Percentiles rank a stretch among this genome's conserved stretches.
Evolutionary conservation across 441 rosid species (phyloP).

Genomic region (Mallotus japonicus): DNA sequence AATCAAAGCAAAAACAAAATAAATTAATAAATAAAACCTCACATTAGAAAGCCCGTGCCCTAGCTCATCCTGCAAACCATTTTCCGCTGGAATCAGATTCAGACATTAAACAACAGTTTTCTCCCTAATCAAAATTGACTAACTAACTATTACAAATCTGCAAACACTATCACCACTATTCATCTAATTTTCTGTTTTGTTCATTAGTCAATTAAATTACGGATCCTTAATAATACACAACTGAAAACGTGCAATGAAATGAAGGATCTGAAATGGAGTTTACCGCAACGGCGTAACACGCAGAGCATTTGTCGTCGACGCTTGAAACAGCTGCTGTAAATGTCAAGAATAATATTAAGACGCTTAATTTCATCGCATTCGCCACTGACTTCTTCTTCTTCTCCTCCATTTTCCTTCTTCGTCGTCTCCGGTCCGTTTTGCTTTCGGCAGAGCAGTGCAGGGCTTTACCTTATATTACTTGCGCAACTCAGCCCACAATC

Average conservation of each 20-base stretch:
- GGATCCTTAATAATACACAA: not conserved
- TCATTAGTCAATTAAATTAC: not conserved
- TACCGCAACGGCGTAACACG: conserved; percentile 92
- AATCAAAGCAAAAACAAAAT: too few relatives aligned
- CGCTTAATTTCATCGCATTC: conserved; percentile 28
- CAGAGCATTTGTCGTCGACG: conserved; percentile 78
- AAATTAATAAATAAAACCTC: conserved; percentile 19
- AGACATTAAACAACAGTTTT: too few relatives aligned
- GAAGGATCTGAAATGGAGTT: conserved; percentile 6
- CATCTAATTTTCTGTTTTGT: not conserved
- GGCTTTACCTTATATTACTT: too few relatives aligned
- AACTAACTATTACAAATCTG: not conserved
- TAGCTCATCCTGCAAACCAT: conserved; percentile 66
- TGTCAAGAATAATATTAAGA: conserved; percentile 33
- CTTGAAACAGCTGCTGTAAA: conserved; percentile 26
- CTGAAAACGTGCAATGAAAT: not conserved
- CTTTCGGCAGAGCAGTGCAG: not conserved
- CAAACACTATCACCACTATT: not conserved
- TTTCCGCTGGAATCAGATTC: not conserved
- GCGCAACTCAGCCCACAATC: too few relatives aligned
- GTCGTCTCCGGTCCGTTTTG: not conserved
- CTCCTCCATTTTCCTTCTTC: conserved; percentile 6
- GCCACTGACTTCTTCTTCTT: conserved; percentile 31
- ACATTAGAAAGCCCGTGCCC: conserved; percentile 78
- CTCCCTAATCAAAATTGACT: not conserved